phyloP scores from a whole-genome alignment of 805 yeast species.

The Candida adriatica region DNA sequence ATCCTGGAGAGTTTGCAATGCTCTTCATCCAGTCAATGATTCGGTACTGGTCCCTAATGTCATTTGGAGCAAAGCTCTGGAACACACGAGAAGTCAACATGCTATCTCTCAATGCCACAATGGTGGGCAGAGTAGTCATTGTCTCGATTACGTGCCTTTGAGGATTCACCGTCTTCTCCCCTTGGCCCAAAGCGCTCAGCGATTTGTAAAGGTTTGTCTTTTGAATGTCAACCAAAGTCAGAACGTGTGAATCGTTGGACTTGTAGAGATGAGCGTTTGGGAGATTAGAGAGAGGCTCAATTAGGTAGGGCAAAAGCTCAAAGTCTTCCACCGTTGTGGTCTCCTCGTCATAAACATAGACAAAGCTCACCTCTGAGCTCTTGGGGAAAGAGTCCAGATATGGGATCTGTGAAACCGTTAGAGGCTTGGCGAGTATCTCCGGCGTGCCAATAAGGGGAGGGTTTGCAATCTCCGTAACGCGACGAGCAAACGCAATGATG shows the following conservation, averaged over 20 bases:
- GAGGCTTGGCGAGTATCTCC: slow-evolving; percentile 20
- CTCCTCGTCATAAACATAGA: slow-evolving; percentile 46
- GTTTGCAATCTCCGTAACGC: slow-evolving; percentile 40
- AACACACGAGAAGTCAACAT: slow-evolving; percentile 44
- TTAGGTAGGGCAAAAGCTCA: slow-evolving; percentile 49
- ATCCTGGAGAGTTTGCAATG: slow-evolving; percentile 39
- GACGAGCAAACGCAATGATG: slow-evolving; percentile 37
- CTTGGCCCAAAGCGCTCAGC: slow-evolving; percentile 26
- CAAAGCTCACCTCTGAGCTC: slow-evolving; percentile 42
- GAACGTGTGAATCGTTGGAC: slow-evolving; percentile 36
- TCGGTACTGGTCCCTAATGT: slow-evolving; percentile 43
- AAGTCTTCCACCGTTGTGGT: slow-evolving; percentile 54
- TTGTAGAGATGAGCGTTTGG: slow-evolving; percentile 50
- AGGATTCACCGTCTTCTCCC: slow-evolving; percentile 34
- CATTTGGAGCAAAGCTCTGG: slow-evolving; percentile 59
- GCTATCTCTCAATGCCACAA: slow-evolving; percentile 54
- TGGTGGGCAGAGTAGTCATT: slow-evolving; percentile 54
- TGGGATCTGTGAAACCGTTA: slow-evolving; percentile 4
- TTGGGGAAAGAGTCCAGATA: slow-evolving; percentile 5
- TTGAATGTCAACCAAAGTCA: slow-evolving; percentile 35
- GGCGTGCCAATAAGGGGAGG: slow-evolving; percentile 25
- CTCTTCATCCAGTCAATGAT: slow-evolving; percentile 43
- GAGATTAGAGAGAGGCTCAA: slow-evolving; percentile 53
- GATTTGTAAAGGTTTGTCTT: slow-evolving; percentile 28
- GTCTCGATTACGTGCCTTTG: slow-evolving; percentile 44